Conservation (phyloP, 768 basidiomycete genomes). For the Lactarius sp. region DNA sequence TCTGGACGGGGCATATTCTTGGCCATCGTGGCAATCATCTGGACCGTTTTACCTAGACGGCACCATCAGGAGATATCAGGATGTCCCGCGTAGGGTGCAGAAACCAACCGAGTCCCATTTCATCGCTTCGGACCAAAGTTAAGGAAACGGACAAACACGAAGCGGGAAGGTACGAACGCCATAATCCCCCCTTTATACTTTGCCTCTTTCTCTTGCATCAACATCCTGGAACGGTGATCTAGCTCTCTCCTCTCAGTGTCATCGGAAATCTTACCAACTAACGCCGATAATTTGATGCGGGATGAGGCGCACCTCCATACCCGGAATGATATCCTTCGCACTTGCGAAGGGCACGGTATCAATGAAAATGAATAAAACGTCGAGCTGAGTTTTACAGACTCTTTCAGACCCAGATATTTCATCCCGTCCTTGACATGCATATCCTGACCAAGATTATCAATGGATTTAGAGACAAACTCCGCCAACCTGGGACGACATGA, state of each 20-base stretch:
- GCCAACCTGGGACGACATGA: slow-evolving; percentile 41
- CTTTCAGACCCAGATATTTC: slow-evolving; percentile 46
- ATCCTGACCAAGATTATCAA: slow-evolving; percentile 53
- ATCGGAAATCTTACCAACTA: slow-evolving; percentile 46
- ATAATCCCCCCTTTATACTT: slow-evolving; percentile 57
- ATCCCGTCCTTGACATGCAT: slow-evolving; percentile 49
- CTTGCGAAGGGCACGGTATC: slow-evolving; percentile 30
- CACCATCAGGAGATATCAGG: neutral
- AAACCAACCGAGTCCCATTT: slow-evolving; percentile 54
- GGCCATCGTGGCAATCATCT: slow-evolving; percentile 77
- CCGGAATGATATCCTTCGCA: slow-evolving; percentile 54
- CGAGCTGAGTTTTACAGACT: slow-evolving; percentile 35
- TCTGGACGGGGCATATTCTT: slow-evolving; percentile 51
- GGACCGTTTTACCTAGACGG: slow-evolving; percentile 58
- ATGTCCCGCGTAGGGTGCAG: neutral
- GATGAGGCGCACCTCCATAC: slow-evolving; percentile 63
- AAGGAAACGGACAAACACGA: neutral
- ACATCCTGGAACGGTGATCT: slow-evolving; percentile 46
- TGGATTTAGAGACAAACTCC: slow-evolving; percentile 55
- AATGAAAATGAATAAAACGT: neutral
- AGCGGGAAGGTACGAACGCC: slow-evolving; percentile 38
- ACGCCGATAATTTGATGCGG: slow-evolving; percentile 77
- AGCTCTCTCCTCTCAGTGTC: neutral
- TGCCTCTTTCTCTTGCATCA: slow-evolving; percentile 49
- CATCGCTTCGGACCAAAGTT: slow-evolving; percentile 41